phyloP scores from a whole-genome alignment of 495 filamentous ascomycete genomes.

The Thozetella sp. region DNA sequence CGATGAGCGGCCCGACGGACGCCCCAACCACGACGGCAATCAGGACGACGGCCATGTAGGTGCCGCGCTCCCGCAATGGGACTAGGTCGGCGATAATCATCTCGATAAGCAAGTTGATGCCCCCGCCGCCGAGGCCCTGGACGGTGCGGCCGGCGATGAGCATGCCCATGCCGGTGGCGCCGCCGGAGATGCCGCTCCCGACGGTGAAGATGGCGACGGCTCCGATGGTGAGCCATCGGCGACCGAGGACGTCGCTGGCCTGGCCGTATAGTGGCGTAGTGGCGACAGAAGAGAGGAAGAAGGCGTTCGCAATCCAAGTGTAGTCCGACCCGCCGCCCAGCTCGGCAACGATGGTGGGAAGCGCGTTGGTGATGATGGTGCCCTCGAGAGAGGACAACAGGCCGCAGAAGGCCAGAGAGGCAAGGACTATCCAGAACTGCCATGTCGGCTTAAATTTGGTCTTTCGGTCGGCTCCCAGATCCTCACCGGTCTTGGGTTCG shows the following conservation, averaged over 20 bases:
- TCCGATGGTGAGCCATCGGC: constrained; percentile 3
- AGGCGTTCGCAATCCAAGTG: constrained; percentile 43
- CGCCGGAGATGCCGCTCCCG: constrained; percentile 40
- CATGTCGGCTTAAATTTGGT: neutral
- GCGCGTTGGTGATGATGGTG: constrained; percentile 38
- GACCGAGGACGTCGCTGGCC: constrained; percentile 14
- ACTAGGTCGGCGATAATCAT: constrained; percentile 73
- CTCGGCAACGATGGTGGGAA: constrained; percentile 36
- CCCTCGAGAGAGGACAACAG: constrained; percentile 35
- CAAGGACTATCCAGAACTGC: neutral
- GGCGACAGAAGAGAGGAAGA: constrained; percentile 26
- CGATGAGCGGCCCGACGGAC: constrained; percentile 69
- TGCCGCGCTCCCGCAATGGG: constrained; percentile 63
- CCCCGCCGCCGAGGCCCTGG: constrained; percentile 79
- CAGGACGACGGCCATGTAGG: constrained; percentile 22
- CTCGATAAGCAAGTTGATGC: constrained; percentile 74
- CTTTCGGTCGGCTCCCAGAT: neutral
- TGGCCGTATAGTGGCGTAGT: constrained; percentile 17
- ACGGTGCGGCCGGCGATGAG: constrained; percentile 73
- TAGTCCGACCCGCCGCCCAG: constrained; percentile 34
- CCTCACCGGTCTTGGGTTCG: neutral
- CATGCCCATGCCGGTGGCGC: constrained; percentile 45
- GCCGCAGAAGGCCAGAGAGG: neutral
- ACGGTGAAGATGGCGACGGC: constrained; percentile 32
- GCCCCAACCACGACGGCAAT: constrained; percentile 56